phyloP scores from a whole-genome alignment of 306 rosid species.

The Rubus idaeus region DNA sequence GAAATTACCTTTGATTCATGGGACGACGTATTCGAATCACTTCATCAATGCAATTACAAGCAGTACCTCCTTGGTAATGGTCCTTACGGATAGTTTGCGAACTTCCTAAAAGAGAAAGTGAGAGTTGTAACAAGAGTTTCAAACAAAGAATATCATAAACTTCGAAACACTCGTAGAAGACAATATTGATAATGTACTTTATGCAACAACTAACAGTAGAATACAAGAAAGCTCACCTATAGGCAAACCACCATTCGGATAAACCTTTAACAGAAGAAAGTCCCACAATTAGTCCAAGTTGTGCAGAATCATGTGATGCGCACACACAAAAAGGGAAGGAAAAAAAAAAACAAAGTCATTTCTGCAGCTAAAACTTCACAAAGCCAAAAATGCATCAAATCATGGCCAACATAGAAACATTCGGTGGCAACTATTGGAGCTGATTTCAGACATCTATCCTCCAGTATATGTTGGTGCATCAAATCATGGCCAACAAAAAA shows the following conservation, averaged over 20 bases:
- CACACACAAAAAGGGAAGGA: not conserved
- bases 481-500: too few relatives aligned
- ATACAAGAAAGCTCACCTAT: slow-evolving; percentile 48
- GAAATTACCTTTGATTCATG: slow-evolving; percentile 50
- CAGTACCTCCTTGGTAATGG: slow-evolving; percentile 30
- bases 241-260: slow-evolving; percentile 58
- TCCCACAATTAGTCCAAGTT: slow-evolving; percentile 46
- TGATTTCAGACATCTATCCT: slow-evolving; percentile 1
- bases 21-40: slow-evolving; percentile 60
- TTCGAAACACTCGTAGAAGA: slow-evolving; percentile 13
- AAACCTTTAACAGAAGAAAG: slow-evolving; percentile 46
- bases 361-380: not conserved
- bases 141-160: slow-evolving; percentile 9
- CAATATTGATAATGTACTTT: not conserved
- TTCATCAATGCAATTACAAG: slow-evolving; percentile 70
- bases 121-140: not conserved
- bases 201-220: not conserved
- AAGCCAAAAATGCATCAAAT: not conserved
- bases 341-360: not conserved
- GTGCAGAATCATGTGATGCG: slow-evolving; percentile 15
- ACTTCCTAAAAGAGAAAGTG: slow-evolving; percentile 46
- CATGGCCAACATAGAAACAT: not conserved
- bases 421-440: not conserved
- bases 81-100: slow-evolving; percentile 28
- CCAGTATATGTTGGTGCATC: too few relatives aligned